Evolutionary conservation across 495 filamentous ascomycete species (phyloP).

Genomic region (Penicillium robsamsonii): DNA sequence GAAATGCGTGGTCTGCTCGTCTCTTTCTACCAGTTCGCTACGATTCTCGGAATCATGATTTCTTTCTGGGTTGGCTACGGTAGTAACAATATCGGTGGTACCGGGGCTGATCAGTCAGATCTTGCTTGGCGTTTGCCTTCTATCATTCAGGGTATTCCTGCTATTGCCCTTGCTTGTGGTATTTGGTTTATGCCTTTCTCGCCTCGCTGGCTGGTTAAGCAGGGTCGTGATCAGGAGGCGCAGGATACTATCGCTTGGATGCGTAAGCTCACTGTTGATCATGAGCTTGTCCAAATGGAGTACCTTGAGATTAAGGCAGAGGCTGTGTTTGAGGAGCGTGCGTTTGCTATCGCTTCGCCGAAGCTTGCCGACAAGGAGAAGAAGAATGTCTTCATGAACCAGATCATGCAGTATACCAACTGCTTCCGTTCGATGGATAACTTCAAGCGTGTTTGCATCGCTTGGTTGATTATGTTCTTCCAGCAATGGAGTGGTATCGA

Average conservation of each 20-base stretch:
- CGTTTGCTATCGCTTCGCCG: constrained; percentile 37
- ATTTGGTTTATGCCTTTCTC: constrained; percentile 49
- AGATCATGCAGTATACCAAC: constrained; percentile 39
- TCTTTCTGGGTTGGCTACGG: constrained; percentile 74
- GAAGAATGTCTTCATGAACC: constrained; percentile 33
- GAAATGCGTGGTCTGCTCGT: constrained; percentile 74
- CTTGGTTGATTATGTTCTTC: constrained; percentile 44
- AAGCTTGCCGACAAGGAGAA: constrained; percentile 33
- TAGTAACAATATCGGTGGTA: constrained; percentile 42
- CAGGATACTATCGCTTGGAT: constrained; percentile 47
- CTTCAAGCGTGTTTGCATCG: constrained; percentile 38
- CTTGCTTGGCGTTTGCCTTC: constrained; percentile 51
- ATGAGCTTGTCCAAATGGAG: constrained; percentile 44
- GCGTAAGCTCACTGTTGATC: constrained; percentile 37
- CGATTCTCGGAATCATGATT: constrained; percentile 69
- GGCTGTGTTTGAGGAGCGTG: constrained; percentile 39
- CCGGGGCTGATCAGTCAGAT: constrained; percentile 35
- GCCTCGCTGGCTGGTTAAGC: constrained; percentile 48
- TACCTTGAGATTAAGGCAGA: constrained; percentile 46
- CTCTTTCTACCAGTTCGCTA: constrained; percentile 77
- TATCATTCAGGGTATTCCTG: constrained; percentile 48
- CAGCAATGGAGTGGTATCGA: constrained; percentile 47
- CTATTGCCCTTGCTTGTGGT: constrained; percentile 41
- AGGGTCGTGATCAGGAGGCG: constrained; percentile 50
- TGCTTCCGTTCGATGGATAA: constrained; percentile 39